A percentile compares a stretch with the other conserved stretches of the same genome.
phyloP scores from a whole-genome alignment of 2,329 filamentous ascomycete genomes.

The Aureobasidium sp. region DNA sequence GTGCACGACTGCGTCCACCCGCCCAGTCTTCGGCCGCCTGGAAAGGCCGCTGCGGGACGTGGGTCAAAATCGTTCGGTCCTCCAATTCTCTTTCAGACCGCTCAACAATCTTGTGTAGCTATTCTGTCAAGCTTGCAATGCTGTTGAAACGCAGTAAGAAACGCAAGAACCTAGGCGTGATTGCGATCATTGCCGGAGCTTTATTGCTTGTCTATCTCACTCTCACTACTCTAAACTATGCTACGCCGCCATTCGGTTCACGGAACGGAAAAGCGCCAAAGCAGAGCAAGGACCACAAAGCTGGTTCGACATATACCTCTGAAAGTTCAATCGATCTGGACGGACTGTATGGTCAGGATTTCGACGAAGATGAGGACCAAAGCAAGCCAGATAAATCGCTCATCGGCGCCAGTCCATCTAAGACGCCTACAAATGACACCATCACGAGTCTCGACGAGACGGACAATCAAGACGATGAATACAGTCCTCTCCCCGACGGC shows the following conservation, averaged over 20 bases:
- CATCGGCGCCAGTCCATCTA: not conserved
- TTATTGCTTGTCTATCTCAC: not conserved
- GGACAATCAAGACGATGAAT: not conserved
- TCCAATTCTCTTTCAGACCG: too few species aligned
- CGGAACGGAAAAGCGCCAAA: too few species aligned
- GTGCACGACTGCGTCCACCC: too few species aligned
- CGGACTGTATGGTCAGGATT: not conserved
- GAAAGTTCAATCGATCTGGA: too few species aligned
- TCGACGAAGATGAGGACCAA: not conserved
- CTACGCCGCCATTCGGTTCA: too few species aligned
- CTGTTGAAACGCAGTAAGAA: not conserved
- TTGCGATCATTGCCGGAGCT: not conserved
- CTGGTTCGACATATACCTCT: too few species aligned
- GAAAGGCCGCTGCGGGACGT: too few species aligned
- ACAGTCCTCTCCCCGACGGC: not conserved
- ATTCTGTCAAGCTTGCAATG: not conserved
- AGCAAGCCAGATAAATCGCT: too few species aligned
- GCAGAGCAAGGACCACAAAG: not conserved
- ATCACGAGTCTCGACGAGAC: not conserved
- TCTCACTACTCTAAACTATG: too few species aligned
- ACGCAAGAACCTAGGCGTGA: not conserved
- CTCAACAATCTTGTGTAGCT: too few species aligned
- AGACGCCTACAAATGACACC: not conserved
- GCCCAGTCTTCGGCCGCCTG: too few species aligned
- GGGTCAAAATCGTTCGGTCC: too few species aligned